phyloP scores from a whole-genome alignment of 495 filamentous ascomycete genomes.

The Margaritispora aquatica region DNA sequence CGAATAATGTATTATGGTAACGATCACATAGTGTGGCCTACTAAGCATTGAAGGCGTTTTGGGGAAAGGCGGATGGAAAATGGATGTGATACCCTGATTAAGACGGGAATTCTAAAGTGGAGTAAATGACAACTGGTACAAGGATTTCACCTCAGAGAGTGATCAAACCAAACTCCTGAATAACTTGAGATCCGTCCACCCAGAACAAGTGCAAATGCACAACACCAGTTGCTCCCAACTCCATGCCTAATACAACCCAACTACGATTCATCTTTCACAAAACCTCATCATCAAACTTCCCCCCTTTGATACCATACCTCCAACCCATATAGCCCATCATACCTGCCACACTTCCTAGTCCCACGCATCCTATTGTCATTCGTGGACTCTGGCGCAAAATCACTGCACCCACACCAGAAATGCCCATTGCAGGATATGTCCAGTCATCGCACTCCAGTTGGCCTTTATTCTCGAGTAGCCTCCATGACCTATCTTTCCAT shows the following conservation, averaged over 20 bases:
- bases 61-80: neutral
- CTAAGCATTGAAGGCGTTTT: constrained; percentile 7
- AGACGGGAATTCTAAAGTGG: neutral
- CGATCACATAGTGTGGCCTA: neutral
- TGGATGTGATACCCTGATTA: neutral
- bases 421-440: constrained; percentile 29
- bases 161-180: neutral
- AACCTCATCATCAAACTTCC: constrained; percentile 21
- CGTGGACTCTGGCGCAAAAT: constrained; percentile 18
- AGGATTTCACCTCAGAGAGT: neutral
- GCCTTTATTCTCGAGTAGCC: constrained; percentile 44
- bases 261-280: no score
- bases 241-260: no score
- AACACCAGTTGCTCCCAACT: no score
- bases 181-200: no score
- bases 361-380: constrained; percentile 30
- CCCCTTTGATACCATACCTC: constrained; percentile 31
- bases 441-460: constrained; percentile 48
- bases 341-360: constrained; percentile 34
- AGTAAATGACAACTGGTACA: neutral
- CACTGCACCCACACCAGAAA: constrained; percentile 22
- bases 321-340: constrained; percentile 33
- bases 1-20: constrained; percentile 18
- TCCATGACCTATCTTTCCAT: constrained; percentile 57
- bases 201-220: no score